Conservation (phyloP, 306 rosid species). For the Cucurbita moschata region DNA sequence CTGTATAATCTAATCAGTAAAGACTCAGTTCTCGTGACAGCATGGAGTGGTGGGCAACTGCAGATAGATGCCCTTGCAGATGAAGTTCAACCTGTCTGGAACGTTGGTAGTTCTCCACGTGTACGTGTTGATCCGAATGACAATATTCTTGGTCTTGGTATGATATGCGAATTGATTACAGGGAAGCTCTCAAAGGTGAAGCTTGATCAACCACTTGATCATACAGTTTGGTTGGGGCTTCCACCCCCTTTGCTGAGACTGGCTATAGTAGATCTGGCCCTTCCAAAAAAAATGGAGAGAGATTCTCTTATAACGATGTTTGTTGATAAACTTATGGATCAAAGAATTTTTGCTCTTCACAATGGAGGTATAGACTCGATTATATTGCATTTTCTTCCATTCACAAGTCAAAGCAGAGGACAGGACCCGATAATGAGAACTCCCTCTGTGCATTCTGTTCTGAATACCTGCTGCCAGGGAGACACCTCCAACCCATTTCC, state of each 20-base stretch:
- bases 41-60: slow-evolving; percentile 94
- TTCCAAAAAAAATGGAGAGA: slow-evolving; percentile 42
- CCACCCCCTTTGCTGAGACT: slow-evolving; percentile 79
- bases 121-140: slow-evolving; percentile 59
- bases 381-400: slow-evolving; percentile 90
- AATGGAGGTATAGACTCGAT: slow-evolving; percentile 90
- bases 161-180: slow-evolving; percentile 72
- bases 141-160: slow-evolving; percentile 73
- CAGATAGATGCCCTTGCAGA: slow-evolving; percentile 93
- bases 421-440: slow-evolving; percentile 60
- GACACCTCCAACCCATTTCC: slow-evolving; percentile 41
- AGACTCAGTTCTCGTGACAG: slow-evolving; percentile 75
- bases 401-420: slow-evolving; percentile 64
- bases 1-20: slow-evolving; percentile 64
- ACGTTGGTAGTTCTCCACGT: slow-evolving; percentile 53
- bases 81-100: slow-evolving; percentile 94
- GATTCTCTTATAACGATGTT: slow-evolving; percentile 50
- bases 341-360: slow-evolving; percentile 74
- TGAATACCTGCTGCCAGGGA: slow-evolving; percentile 82
- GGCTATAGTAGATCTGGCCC: slow-evolving; percentile 81
- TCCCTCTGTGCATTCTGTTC: slow-evolving; percentile 82
- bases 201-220: slow-evolving; percentile 46
- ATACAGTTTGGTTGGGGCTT: slow-evolving; percentile 62
- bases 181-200: slow-evolving; percentile 21
- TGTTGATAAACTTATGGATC: slow-evolving; percentile 68